Evolutionary conservation across 257 asterid species (phyloP).

Genomic region (Plantago elongata): DNA sequence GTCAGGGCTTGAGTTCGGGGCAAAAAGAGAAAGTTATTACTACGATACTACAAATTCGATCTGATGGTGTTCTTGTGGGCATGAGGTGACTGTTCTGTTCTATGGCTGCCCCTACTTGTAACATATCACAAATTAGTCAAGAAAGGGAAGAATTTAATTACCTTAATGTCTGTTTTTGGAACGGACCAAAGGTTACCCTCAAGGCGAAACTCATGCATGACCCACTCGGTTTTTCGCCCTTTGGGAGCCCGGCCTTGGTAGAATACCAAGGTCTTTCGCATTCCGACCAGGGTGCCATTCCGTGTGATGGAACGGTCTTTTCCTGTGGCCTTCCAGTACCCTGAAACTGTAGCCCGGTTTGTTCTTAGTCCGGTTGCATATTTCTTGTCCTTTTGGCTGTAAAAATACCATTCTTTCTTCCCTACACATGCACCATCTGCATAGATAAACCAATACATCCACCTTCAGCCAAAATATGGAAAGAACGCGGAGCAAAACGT

Average conservation of each 20-base stretch:
- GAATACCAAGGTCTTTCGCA: slow-evolving; percentile 90
- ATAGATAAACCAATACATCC: not conserved
- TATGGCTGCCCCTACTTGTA: not conserved
- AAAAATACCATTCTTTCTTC: slow-evolving; percentile 28
- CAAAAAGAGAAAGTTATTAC: too few species aligned
- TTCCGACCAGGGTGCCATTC: slow-evolving; percentile 58
- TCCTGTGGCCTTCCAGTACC: slow-evolving; percentile 24
- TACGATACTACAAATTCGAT: too few species aligned
- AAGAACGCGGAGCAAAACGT: too few species aligned
- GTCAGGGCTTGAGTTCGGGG: too few species aligned
- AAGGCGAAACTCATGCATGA: slow-evolving; percentile 86
- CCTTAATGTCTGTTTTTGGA: slow-evolving; percentile 46
- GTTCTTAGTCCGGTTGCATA: slow-evolving; percentile 20
- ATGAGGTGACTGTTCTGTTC: too few species aligned
- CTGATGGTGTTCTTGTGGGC: too few species aligned
- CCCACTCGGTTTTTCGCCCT: slow-evolving; percentile 83
- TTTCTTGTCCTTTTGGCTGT: slow-evolving; percentile 18
- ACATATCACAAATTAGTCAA: not conserved
- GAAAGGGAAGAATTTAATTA: slow-evolving; percentile 4
- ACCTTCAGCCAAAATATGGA: too few species aligned
- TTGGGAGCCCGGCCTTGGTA: slow-evolving; percentile 89
- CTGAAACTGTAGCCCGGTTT: slow-evolving; percentile 18
- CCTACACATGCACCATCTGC: slow-evolving; percentile 74
- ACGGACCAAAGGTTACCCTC: slow-evolving; percentile 42
- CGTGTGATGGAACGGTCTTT: slow-evolving; percentile 49